These are phyloP conservation scores for Eleusine coracana DNA, from an alignment of 176 grass and related monocot species.

Conservation along the genomic window DNA sequence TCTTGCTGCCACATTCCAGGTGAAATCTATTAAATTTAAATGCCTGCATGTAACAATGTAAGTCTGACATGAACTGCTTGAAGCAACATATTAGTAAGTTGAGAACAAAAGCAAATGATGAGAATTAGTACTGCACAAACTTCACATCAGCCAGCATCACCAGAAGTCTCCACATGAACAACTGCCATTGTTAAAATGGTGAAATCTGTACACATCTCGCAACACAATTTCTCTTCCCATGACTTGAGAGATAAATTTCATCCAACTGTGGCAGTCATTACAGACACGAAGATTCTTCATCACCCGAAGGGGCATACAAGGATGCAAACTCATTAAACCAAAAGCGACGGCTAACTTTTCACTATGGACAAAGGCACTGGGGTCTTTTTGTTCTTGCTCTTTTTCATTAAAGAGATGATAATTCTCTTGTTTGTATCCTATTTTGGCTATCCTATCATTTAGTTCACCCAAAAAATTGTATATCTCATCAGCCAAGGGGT, in stretches of 20 bases:
- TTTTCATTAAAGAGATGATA: slow-evolving; percentile 58
- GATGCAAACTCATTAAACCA: slow-evolving; percentile 52
- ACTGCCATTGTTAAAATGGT: slow-evolving; percentile 64
- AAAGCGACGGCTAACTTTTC: slow-evolving; percentile 74
- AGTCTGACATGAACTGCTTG: slow-evolving; percentile 10
- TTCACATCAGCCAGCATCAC: slow-evolving; percentile 39
- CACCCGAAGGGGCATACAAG: slow-evolving; percentile 58
- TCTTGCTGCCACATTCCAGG: not conserved
- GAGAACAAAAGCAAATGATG: not conserved
- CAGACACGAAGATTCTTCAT: slow-evolving; percentile 80
- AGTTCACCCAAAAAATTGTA: slow-evolving; percentile 53
- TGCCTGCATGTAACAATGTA: not conserved
- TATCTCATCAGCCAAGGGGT: slow-evolving; percentile 53
- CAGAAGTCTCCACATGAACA: slow-evolving; percentile 81
- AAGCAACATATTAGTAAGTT: not conserved
- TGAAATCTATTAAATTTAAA: not conserved
- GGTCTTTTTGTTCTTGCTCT: slow-evolving; percentile 60
- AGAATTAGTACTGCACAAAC: not conserved
- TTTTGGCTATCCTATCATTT: slow-evolving; percentile 53
- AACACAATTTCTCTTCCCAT: slow-evolving; percentile 57
- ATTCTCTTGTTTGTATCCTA: slow-evolving; percentile 66
- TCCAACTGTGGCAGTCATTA: slow-evolving; percentile 68
- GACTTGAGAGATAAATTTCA: slow-evolving; percentile 60
- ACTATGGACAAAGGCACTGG: slow-evolving; percentile 50
- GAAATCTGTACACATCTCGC: slow-evolving; percentile 74